Conservation (phyloP, 2,329 filamentous ascomycete species). For the Trichoderma sp. region DNA sequence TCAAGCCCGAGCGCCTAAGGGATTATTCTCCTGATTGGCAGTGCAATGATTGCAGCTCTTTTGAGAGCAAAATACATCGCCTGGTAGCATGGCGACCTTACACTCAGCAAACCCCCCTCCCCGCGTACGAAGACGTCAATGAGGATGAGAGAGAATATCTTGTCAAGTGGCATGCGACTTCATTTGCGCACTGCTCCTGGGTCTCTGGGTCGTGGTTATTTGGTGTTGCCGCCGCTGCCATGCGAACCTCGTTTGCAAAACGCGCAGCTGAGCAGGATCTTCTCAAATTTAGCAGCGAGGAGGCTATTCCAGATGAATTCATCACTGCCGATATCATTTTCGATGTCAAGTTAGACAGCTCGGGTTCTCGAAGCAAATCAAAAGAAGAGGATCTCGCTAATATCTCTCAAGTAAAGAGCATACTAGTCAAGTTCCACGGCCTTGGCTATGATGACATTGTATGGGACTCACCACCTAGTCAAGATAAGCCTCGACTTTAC, state of each 20-base stretch:
- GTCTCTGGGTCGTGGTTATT: constrained; percentile 88
- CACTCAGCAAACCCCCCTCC: constrained; percentile 35
- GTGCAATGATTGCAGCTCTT: constrained; percentile 75
- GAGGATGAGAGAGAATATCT: constrained; percentile 86
- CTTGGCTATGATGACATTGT: constrained; percentile 88
- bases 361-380: constrained; percentile 56
- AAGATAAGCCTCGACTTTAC: constrained; percentile 69
- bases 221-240: constrained; percentile 64
- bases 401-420: constrained; percentile 71
- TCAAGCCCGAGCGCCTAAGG: constrained; percentile 58
- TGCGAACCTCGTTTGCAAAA: constrained; percentile 77
- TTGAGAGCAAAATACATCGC: constrained; percentile 69
- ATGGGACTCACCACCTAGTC: constrained; percentile 80
- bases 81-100: constrained; percentile 86
- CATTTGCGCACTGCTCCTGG: constrained; percentile 84
- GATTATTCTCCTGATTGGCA: constrained; percentile 78
- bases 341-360: constrained; percentile 63
- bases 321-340: constrained; percentile 88
- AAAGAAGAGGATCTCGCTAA: constrained; percentile 72
- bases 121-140: constrained; percentile 50
- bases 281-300: constrained; percentile 68
- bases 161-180: constrained; percentile 80
- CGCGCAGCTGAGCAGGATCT: constrained; percentile 63
- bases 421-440: constrained; percentile 90
- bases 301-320: constrained; percentile 87